A percentile compares a stretch with the other conserved stretches of the same genome.
These are phyloP conservation scores for Sporothrix humicola DNA, from an alignment of 2,329 filamentous ascomycete species.

Conservation along the genomic window DNA sequence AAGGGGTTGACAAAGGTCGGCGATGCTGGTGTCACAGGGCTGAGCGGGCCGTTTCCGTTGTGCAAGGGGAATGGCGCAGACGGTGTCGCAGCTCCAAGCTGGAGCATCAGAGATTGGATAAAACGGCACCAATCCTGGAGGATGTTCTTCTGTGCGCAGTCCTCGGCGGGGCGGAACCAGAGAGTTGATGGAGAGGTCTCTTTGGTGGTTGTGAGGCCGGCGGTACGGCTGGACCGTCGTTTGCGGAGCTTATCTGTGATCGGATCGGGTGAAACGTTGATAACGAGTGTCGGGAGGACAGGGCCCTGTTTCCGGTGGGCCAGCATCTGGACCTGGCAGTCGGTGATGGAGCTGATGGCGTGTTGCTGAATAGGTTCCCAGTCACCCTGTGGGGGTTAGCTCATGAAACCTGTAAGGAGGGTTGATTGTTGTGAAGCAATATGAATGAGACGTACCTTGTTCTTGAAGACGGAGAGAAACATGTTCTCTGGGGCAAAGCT, in stretches of 20 bases:
- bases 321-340: conserved; percentile 64
- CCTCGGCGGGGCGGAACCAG: conserved; percentile 63
- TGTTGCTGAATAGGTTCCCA: conserved; percentile 60
- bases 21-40: conserved; percentile 59
- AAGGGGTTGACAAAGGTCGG: conserved; percentile 63
- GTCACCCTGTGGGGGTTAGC: conserved; percentile 53
- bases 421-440: neutral
- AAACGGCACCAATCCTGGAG: conserved; percentile 66
- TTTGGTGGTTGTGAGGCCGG: conserved; percentile 59
- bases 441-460: conserved; percentile 51
- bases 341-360: conserved; percentile 57
- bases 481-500: conserved; percentile 48
- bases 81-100: conserved; percentile 10
- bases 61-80: conserved; percentile 1
- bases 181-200: conserved; percentile 57
- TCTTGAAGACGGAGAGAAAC: conserved; percentile 62
- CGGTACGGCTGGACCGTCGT: conserved; percentile 67
- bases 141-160: conserved; percentile 49
- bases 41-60: conserved; percentile 48
- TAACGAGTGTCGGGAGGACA: conserved; percentile 63
- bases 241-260: conserved; percentile 65
- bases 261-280: conserved; percentile 59
- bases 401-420: neutral
- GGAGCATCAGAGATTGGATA: conserved; percentile 53
- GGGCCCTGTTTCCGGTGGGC: conserved; percentile 67